Evolutionary conservation across 495 filamentous ascomycete genomes (phyloP).

Genomic region (Aspergillus avenaceus): DNA sequence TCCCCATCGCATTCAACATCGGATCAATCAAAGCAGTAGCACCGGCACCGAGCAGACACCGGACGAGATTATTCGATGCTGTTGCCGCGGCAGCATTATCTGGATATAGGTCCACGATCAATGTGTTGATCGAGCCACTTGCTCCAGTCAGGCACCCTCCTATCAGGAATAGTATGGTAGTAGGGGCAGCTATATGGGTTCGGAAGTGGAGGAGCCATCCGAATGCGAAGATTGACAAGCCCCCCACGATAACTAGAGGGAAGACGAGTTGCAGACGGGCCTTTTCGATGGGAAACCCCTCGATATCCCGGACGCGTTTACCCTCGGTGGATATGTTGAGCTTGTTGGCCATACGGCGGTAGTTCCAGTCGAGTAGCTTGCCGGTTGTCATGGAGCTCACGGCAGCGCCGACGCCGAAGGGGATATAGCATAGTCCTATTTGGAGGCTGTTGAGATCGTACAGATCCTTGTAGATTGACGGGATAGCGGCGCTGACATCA

Average conservation of each 20-base stretch:
- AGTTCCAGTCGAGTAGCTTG: slow-evolving; percentile 61
- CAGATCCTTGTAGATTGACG: slow-evolving; percentile 33
- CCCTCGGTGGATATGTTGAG: slow-evolving; percentile 44
- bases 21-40: slow-evolving; percentile 61
- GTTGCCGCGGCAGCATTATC: slow-evolving; percentile 58
- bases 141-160: slow-evolving; percentile 52
- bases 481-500: slow-evolving; percentile 37
- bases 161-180: slow-evolving; percentile 57
- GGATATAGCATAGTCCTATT: slow-evolving; percentile 47
- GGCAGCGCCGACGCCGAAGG: slow-evolving; percentile 53
- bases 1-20: slow-evolving; percentile 61
- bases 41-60: slow-evolving; percentile 65
- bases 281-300: slow-evolving; percentile 60
- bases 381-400: slow-evolving; percentile 86
- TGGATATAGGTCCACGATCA: slow-evolving; percentile 66
- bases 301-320: slow-evolving; percentile 48
- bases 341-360: slow-evolving; percentile 32
- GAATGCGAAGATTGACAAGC: slow-evolving; percentile 32
- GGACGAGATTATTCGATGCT: slow-evolving; percentile 65
- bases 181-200: slow-evolving; percentile 39
- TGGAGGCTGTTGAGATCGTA: slow-evolving; percentile 47
- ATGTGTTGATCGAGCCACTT: slow-evolving; percentile 53
- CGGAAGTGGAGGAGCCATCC: slow-evolving; percentile 35
- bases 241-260: slow-evolving; percentile 33
- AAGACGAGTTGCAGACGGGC: slow-evolving; percentile 54